Evolutionary conservation across 2,329 filamentous ascomycete species (phyloP).

Genomic region (Dendryphion nanum): DNA sequence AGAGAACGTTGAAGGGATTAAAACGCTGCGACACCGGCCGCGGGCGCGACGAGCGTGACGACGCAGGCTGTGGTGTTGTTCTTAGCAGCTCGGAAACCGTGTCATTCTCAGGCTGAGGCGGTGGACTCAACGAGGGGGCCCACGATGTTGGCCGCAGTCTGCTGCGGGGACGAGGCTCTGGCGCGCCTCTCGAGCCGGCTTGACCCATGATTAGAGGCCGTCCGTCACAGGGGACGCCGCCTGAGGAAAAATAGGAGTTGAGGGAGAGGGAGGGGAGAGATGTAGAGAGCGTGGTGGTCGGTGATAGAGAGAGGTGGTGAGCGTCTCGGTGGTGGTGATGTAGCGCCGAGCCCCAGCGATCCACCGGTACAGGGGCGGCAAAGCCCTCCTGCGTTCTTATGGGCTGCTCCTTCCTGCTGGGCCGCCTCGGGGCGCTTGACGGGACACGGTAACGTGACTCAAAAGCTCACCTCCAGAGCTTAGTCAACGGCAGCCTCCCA

Average conservation of each 20-base stretch:
- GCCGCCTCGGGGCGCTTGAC: too few relatives aligned
- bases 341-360: slow-evolving; percentile 2
- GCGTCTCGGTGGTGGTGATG: slow-evolving; percentile 2
- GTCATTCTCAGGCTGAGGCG: slow-evolving; percentile 14
- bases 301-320: slow-evolving; percentile 1
- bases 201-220: slow-evolving; percentile 38
- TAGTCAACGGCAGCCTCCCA: too few relatives aligned
- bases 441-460: too few relatives aligned
- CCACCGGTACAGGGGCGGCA: too few relatives aligned
- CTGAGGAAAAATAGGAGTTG: slow-evolving; percentile 8
- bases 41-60: slow-evolving; percentile 14
- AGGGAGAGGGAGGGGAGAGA: slow-evolving; percentile 7
- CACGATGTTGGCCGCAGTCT: slow-evolving; percentile 32
- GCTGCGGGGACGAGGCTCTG: slow-evolving; percentile 23
- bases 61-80: too few relatives aligned
- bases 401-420: too few relatives aligned
- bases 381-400: too few relatives aligned
- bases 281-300: slow-evolving; percentile 1
- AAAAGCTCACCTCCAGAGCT: too few relatives aligned
- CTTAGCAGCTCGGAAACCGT: slow-evolving; percentile 22
- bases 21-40: slow-evolving; percentile 22
- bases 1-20: slow-evolving; percentile 30
- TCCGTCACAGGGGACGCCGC: slow-evolving; percentile 22
- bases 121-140: slow-evolving; percentile 26
- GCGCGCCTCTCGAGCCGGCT: slow-evolving; percentile 32